These are phyloP conservation scores for Sicyos baderoa DNA, from an alignment of 306 rosid genomes.

Conservation along the genomic window DNA sequence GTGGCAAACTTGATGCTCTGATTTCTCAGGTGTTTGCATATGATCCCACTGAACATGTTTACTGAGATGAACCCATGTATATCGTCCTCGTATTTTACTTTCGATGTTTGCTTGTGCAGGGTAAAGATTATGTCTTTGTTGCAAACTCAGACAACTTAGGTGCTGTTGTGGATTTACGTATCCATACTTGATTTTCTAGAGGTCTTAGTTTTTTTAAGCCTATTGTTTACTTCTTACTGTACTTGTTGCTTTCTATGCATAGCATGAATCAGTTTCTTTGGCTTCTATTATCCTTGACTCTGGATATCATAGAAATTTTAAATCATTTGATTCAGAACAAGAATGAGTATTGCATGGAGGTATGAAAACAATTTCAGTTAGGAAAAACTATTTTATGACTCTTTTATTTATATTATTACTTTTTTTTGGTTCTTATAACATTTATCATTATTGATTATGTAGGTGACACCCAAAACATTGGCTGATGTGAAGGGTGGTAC, in stretches of 20 bases:
- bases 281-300: constrained; percentile 51
- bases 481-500: constrained; percentile 99
- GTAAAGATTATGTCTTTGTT: constrained; percentile 81
- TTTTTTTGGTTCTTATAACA: neutral
- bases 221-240: neutral
- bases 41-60: constrained; percentile 21
- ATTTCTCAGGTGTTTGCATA: constrained; percentile 58
- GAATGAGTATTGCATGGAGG: constrained; percentile 98
- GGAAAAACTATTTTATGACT: no score
- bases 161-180: constrained; percentile 91
- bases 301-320: constrained; percentile 49
- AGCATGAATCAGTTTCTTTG: constrained; percentile 13
- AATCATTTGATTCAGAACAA: constrained; percentile 65
- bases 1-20: constrained; percentile 84
- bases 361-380: constrained; percentile 15
- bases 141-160: constrained; percentile 98
- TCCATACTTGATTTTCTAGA: constrained; percentile 38
- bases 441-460: neutral
- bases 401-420: neutral
- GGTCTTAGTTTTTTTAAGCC: neutral
- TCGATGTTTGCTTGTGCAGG: constrained; percentile 39
- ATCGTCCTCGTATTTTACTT: constrained; percentile 10
- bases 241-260: neutral
- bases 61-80: constrained; percentile 8
- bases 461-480: constrained; percentile 88